A percentile compares a stretch with the other conserved stretches of the same genome.
Conservation (phyloP, 306 rosid species). For the Clitoria ternatea region DNA sequence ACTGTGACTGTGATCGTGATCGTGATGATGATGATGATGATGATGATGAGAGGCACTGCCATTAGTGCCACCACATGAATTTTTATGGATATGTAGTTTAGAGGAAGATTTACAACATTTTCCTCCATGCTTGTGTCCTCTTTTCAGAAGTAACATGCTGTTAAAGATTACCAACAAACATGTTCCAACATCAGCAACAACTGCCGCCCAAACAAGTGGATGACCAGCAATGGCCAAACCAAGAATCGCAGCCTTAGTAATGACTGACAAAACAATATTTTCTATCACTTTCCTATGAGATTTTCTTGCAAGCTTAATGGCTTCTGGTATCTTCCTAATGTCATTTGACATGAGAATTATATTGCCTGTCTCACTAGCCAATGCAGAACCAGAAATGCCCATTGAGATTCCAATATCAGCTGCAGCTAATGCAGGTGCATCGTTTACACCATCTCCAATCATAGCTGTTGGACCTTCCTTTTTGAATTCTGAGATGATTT, state of each 20-base stretch:
- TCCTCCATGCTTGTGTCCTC: conserved; percentile 37
- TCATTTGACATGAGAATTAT: conserved; percentile 88
- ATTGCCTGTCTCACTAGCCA: conserved; percentile 83
- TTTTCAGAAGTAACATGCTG: conserved; percentile 77
- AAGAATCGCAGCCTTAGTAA: conserved; percentile 56
- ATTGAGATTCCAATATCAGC: conserved; percentile 95
- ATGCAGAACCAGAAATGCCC: conserved; percentile 97
- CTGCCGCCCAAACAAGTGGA: conserved; percentile 99
- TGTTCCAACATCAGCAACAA: conserved; percentile 94
- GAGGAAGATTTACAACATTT: conserved; percentile 42
- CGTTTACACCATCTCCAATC: conserved; percentile 94
- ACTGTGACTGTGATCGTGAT: conserved; percentile 21
- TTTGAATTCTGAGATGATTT: conserved; percentile 57
- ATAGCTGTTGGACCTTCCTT: conserved; percentile 72
- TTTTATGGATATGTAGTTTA: conserved; percentile 33
- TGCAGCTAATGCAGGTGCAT: conserved; percentile 86
- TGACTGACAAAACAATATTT: conserved; percentile 60
- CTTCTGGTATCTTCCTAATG: conserved; percentile 77
- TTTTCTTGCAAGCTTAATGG: conserved; percentile 62
- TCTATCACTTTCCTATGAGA: conserved; percentile 55
- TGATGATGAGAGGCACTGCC: conserved; percentile 33
- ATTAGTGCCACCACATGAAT: conserved; percentile 33
- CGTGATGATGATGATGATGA: conserved; percentile 9
- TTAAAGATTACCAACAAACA: conserved; percentile 78
- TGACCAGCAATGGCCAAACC: conserved; percentile 81